Base-by-base conservation (phyloP, 2,329 filamentous ascomycete genomes). In the Alternaria triticimaculans region DNA sequence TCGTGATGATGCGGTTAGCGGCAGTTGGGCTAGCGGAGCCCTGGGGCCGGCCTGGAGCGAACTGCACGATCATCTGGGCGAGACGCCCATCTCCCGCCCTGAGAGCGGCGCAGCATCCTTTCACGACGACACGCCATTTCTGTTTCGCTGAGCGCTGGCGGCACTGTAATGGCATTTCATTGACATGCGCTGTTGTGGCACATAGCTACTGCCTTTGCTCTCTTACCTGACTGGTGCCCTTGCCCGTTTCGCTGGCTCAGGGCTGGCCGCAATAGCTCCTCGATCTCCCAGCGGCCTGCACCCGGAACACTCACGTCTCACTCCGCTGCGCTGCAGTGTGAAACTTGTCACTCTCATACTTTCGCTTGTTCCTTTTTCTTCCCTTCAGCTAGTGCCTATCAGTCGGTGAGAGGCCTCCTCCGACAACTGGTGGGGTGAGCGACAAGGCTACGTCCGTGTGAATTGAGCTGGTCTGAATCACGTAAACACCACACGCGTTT, bases 391-490 rank as follows among this genome's bases (percentile, higher is more conserved):
- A 49, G 11, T 28, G 25, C 15, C 23, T 33, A 51, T 43, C 45
- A 28, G 37, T 33, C 25, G 28, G 26, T 44, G 43, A 48, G 53
- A 49, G 30, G 37, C 57, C 49, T 49, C 37, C 37, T 41, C 51
- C 50, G 23, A 37, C 20, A 44, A 33, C 21, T 54, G 60, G 58
- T 50, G 48, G 48, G 57, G 53, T 55, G 48, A 63, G 33, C 58
- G 50, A 57, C 67, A 48, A 67, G 68, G 68, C 69, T 66, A 60
- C 56, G 37, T 50, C 18, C 55, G 43, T 28, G 59, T 61, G 62
- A 48, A 55, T 41, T 33, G 48, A 60, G 59, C 60, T 62, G 55
- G 37, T 25, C 44, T 37, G 20, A 28, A 56, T 46, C 44, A 58
- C 48, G 33, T 54, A 45, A 50, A 60, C 57, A 26, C 45, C 49